A percentile compares a stretch with the other conserved stretches of the same genome.
phyloP scores from a whole-genome alignment of 1,139 yeast species.

The Magnusiomyces suaveolens region DNA sequence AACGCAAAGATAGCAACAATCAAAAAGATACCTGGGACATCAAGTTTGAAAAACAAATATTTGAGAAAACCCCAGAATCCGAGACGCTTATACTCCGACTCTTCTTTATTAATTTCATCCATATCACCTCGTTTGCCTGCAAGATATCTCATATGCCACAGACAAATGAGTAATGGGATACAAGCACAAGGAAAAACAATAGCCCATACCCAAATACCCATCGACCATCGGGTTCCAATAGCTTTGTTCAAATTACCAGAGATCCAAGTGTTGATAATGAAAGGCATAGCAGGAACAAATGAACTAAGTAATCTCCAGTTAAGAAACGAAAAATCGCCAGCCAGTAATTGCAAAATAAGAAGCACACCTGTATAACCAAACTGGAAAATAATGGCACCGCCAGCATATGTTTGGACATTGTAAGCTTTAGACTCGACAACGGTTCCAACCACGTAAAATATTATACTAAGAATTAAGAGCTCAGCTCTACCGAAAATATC shows the following conservation, averaged over 20 bases:
- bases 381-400: constrained; percentile 62
- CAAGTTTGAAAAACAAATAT: constrained; percentile 41
- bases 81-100: constrained; percentile 25
- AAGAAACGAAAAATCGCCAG: constrained; percentile 57
- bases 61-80: constrained; percentile 26
- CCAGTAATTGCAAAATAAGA: constrained; percentile 45
- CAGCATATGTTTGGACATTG: constrained; percentile 57
- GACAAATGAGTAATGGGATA: constrained; percentile 47
- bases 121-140: constrained; percentile 48
- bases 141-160: constrained; percentile 45
- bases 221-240: constrained; percentile 45
- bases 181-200: constrained; percentile 58
- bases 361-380: constrained; percentile 61
- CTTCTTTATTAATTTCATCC: constrained; percentile 27
- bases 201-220: constrained; percentile 76
- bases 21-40: constrained; percentile 44
- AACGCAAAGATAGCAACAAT: constrained; percentile 46
- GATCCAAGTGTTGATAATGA: constrained; percentile 69
- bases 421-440: constrained; percentile 59
- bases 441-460: constrained; percentile 61
- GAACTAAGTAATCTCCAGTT: constrained; percentile 62
- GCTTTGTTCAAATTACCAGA: constrained; percentile 47
- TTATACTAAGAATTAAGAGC: constrained; percentile 43
- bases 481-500: constrained; percentile 65
- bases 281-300: constrained; percentile 59